phyloP scores from a whole-genome alignment of 2,329 filamentous ascomycete species.

The Samsoniella hepiali region DNA sequence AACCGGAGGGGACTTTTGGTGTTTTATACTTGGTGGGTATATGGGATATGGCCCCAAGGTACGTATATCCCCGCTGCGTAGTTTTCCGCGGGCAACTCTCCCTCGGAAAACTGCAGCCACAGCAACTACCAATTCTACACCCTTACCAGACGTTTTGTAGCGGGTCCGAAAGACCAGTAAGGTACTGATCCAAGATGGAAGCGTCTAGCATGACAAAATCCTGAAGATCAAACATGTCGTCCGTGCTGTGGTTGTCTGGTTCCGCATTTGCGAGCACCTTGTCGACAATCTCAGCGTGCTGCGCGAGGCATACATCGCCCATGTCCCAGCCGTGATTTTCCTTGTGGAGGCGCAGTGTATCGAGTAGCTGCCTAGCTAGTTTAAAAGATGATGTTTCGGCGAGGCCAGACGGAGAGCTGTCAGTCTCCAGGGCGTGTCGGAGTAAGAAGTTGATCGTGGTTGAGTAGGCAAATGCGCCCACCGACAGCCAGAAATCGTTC shows the following conservation, averaged over 20 bases:
- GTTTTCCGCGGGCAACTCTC: constrained; percentile 20
- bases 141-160: constrained; percentile 33
- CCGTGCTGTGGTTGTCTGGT: constrained; percentile 22
- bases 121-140: neutral
- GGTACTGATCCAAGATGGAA: constrained; percentile 35
- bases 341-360: constrained; percentile 37
- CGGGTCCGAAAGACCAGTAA: constrained; percentile 37
- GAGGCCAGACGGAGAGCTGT: constrained; percentile 34
- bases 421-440: constrained; percentile 45
- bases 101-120: constrained; percentile 10
- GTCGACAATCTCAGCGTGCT: constrained; percentile 46
- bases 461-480: constrained; percentile 45
- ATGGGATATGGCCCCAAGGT: neutral
- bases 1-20: neutral
- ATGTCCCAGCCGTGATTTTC: constrained; percentile 46
- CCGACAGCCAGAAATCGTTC: constrained; percentile 49
- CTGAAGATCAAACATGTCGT: constrained; percentile 23
- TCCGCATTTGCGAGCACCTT: constrained; percentile 36
- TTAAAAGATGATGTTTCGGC: constrained; percentile 38
- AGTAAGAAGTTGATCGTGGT: constrained; percentile 49
- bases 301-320: constrained; percentile 46
- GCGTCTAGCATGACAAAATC: constrained; percentile 32
- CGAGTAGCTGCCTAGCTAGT: constrained; percentile 42
- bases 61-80: neutral
- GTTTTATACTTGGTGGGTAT: neutral